Evolutionary conservation across 495 filamentous ascomycete genomes (phyloP).

Genomic region (Usnea hakonensis): DNA sequence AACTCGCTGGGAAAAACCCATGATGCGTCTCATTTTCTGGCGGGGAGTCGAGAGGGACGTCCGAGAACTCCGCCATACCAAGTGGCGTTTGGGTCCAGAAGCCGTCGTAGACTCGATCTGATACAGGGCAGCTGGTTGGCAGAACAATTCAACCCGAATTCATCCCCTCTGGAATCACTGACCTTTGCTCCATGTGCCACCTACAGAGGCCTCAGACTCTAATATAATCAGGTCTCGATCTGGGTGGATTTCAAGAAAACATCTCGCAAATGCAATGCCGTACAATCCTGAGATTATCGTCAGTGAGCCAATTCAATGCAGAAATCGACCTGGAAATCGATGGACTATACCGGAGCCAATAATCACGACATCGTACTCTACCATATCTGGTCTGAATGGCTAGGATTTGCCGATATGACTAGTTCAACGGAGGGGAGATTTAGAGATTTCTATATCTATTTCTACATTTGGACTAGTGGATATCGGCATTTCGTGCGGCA

Average conservation of each 20-base stretch:
- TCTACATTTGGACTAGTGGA: no score
- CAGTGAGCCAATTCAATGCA: not conserved
- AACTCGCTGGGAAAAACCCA: slow-evolving; percentile 32
- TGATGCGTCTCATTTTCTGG: slow-evolving; percentile 25
- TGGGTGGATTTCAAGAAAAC: slow-evolving; percentile 29
- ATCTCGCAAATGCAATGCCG: slow-evolving; percentile 30
- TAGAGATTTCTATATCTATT: no score
- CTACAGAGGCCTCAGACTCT: slow-evolving; percentile 26
- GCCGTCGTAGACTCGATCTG: slow-evolving; percentile 26
- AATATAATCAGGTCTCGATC: slow-evolving; percentile 23
- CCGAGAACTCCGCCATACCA: slow-evolving; percentile 35
- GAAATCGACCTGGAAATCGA: no score
- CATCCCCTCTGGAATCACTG: no score
- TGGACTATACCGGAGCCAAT: slow-evolving; percentile 18
- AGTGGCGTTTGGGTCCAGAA: slow-evolving; percentile 39
- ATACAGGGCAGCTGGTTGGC: no score
- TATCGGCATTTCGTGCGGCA: no score
- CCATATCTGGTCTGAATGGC: no score
- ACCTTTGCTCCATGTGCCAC: slow-evolving; percentile 34
- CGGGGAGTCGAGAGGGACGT: slow-evolving; percentile 28
- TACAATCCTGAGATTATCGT: slow-evolving; percentile 18
- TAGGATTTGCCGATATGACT: no score
- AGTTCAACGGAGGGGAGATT: no score
- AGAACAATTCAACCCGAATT: no score
- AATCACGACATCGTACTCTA: slow-evolving; percentile 21